Evolutionary conservation across 1,284 basidiomycete genomes (phyloP).

Genomic region (Trametes polyzona): DNA sequence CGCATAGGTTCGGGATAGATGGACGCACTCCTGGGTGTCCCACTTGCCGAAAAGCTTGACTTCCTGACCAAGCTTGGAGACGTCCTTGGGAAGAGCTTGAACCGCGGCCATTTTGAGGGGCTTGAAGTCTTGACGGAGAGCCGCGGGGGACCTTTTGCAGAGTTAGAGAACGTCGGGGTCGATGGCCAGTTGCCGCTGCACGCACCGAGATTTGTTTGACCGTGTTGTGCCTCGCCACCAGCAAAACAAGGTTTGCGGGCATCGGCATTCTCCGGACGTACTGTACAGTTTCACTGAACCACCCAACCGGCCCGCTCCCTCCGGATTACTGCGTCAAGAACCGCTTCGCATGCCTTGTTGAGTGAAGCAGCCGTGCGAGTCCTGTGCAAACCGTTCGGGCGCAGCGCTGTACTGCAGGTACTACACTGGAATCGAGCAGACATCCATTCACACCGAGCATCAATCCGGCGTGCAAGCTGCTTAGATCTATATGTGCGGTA

Average conservation of each 20-base stretch:
- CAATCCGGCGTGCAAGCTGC: no score
- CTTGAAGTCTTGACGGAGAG: constrained; percentile 31
- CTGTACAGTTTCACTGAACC: constrained; percentile 41
- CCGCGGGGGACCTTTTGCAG: constrained; percentile 27
- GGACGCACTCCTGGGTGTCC: constrained; percentile 92
- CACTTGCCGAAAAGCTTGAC: constrained; percentile 97
- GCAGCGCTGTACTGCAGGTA: not conserved
- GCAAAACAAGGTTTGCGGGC: constrained; percentile 48
- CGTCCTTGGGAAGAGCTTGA: constrained; percentile 81
- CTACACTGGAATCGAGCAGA: no score
- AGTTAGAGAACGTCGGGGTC: constrained; percentile 30
- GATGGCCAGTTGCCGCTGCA: constrained; percentile 22
- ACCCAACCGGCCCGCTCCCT: not conserved
- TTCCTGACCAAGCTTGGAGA: constrained; percentile 84
- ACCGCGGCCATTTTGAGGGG: constrained; percentile 55
- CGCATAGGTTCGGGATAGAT: not conserved
- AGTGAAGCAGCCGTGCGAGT: not conserved
- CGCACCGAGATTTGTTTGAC: constrained; percentile 46
- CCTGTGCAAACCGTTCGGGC: not conserved
- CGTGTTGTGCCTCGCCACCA: constrained; percentile 45
- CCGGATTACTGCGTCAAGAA: not conserved
- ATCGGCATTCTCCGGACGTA: constrained; percentile 45
- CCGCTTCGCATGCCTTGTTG: not conserved
- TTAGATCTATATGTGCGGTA: no score
- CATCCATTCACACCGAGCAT: no score